Evolutionary conservation across 129 eudicot species (phyloP), one percentile per base, ranked within the genome.

Genomic region (Escallonia rubra): DNA sequence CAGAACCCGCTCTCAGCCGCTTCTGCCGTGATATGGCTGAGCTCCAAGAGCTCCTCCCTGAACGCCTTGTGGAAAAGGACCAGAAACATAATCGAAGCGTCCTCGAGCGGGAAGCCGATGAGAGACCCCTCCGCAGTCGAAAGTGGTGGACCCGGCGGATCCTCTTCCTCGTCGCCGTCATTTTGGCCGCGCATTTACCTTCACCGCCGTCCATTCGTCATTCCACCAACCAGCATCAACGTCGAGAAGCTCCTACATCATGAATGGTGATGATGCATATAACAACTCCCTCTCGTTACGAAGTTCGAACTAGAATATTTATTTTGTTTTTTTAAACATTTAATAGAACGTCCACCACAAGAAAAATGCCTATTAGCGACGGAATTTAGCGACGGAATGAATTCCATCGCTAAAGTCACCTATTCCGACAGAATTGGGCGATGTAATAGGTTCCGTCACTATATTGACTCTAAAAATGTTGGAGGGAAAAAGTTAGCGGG

Each of bases 41-140:
- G 81, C 49, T 78, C 79, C 0, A 76, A 86, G 10, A 94, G 84
- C 77, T 94, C 96, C 65, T 68, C 61, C 49, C 80, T 65, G 41
- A 94, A 49, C 61, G 95, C 99, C 72, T 86, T 89, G 65, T 93
- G 99, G 15, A 89, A 77, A 43, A 72, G 81, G 23, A 87, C 78
- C 42, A 94, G 69, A 68, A 89, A 52, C 12, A 83, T 68, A 5
- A 93, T 50, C 3, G 98, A 95, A 63, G 91, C 73, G 41, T 85
- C 90, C 43, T 61, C 74, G 12, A 85, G 78, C 41, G 67, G 78
- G 7, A 58, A 70, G n/a, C 87, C 80, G 59, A 81, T 58, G 59
- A 71, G 49, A 45, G 74, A 66, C 45, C 48, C 54, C 16, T 5
- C 57, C 11, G 50, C 67, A 58, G 64, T 55, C 50, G 57, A 49